Conservation (phyloP, 768 basidiomycete genomes). For the Obba rivulosa region DNA sequence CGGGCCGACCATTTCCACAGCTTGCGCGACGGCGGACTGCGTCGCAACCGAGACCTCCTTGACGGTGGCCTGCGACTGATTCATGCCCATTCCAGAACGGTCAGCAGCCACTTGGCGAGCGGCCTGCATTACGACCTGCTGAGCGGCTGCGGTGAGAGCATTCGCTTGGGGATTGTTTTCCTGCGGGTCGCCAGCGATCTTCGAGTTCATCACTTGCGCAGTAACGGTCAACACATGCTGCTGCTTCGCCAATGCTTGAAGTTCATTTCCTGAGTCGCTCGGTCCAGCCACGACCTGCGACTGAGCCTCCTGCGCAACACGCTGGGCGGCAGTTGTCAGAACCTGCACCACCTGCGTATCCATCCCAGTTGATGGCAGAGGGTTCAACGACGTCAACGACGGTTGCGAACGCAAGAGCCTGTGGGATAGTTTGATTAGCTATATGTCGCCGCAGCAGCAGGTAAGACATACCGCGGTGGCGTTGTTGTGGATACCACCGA, state of each 20-base stretch:
- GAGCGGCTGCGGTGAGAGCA: slow-evolving; percentile 68
- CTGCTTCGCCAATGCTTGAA: slow-evolving; percentile 73
- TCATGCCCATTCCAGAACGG: slow-evolving; percentile 39
- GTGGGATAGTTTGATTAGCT: background rate
- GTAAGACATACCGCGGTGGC: slow-evolving; percentile 23
- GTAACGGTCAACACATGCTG: slow-evolving; percentile 71
- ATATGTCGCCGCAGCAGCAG: background rate
- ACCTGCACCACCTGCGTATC: slow-evolving; percentile 77
- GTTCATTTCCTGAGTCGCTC: slow-evolving; percentile 38
- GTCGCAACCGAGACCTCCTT: slow-evolving; percentile 57
- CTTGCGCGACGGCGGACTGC: slow-evolving; percentile 76
- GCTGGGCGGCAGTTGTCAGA: slow-evolving; percentile 69
- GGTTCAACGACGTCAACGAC: slow-evolving; percentile 24
- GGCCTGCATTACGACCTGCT: slow-evolving; percentile 77
- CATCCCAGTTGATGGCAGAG: slow-evolving; percentile 28
- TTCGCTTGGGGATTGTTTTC: slow-evolving; percentile 43
- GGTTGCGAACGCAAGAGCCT: slow-evolving; percentile 29
- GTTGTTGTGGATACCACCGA: slow-evolving; percentile 29
- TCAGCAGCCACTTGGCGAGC: slow-evolving; percentile 55
- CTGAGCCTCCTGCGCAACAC: slow-evolving; percentile 70
- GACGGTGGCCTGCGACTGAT: slow-evolving; percentile 42
- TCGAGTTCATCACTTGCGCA: slow-evolving; percentile 72
- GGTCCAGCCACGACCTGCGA: slow-evolving; percentile 57
- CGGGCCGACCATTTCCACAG: slow-evolving; percentile 71
- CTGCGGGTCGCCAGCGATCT: slow-evolving; percentile 47